Base-by-base conservation (phyloP, 169 alveolate genomes). In the Plasmodium gaboni region DNA sequence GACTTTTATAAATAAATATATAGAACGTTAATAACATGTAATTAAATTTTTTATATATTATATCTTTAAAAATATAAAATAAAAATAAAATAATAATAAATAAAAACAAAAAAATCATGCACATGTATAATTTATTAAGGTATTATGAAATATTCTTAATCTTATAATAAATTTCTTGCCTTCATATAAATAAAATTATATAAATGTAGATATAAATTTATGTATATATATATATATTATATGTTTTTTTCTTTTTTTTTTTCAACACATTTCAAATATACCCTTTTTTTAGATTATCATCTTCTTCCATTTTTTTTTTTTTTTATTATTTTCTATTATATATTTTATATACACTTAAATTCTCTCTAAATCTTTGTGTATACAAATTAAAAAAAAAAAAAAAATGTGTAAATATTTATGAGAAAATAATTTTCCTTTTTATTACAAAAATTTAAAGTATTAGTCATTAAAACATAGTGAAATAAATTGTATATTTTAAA, bases 251-350 rank as follows among this genome's bases (percentile, higher is more conserved):
- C 8, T 60, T 74, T 74, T 51, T 51, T 38, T 38, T 38, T 38
- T 38, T 5, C 42, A 38, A 38, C 10, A 38, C 4, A 38, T 38
- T 38, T 38, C 46, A 38, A 38, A 65, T 53, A 64, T 78, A 78
- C 89, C 57, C 32, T 57, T 78, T 78, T 46, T 78, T 78, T 78
- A 67, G 89, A 64, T 24, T 19, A 42, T 65, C 78, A 64, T 63
- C 67, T 19, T 64, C 78, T 65, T 60, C 89, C 89, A 78, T 78
- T 60, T 74, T 74, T 74, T 22, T 53, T 63, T 42, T 67, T 64
- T 44, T 24, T 59, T 28, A 32, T 32, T 32, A 5, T 22, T 24
- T 12, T 67, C 57, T 60, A 60, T 12, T 60, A 38, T 38, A 38
- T 38, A 38, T 38, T 38, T 38, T 38, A 38, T 38, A 38, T 38